Evolutionary conservation across 352 stramenopile genomes (phyloP), one percentile per base, ranked within the genome.

Genomic region (Phytophthora pluvialis): DNA sequence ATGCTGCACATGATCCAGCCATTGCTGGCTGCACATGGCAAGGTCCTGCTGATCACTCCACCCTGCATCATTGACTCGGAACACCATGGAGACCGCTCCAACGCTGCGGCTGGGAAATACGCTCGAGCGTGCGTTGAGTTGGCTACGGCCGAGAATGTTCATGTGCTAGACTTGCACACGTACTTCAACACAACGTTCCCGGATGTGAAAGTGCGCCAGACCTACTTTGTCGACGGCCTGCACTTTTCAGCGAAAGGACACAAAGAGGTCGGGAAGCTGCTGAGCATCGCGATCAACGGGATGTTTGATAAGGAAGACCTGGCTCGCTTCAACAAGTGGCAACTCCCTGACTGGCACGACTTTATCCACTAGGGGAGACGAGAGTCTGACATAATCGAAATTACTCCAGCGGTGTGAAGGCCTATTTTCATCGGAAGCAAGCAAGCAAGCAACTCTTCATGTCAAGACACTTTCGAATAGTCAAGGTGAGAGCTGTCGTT

Each of bases 181-280:
- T 64, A 72, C 39, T 81, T 88, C 55, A 81, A 82, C 46, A 49
- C 54, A 26, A 51, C 69, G 35, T 69, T 71, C 26, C 46, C 79
- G 60, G 54, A 70, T 18, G 61, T 56, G 16, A 51, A 57, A 13
- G 53, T 35, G n/a, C 65, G 72, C 32, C 25, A 69, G 57, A 25
- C 47, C 35, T 45, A 48, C 56, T 76, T 73, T 42, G 51, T 67
- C 1, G 80, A 89, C 46, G 80, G 80, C 0, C 74, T 88, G 36
- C 80, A 89, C 45, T 77, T 88, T 25, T 77, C 60, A 31, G 44
- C 63, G 36, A 64, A 64, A 32, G 80, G 80, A 28, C 83, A 88
- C 43, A 59, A 64, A 31, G 60, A 71, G 28, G 45, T 70, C 9
- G 60, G 44, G 5, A 61, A 63, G 45, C 33, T 71, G 9, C 36